phyloP scores from a whole-genome alignment of 1,139 yeast genomes.

The Zhuliangozyma parablackwelliae region DNA sequence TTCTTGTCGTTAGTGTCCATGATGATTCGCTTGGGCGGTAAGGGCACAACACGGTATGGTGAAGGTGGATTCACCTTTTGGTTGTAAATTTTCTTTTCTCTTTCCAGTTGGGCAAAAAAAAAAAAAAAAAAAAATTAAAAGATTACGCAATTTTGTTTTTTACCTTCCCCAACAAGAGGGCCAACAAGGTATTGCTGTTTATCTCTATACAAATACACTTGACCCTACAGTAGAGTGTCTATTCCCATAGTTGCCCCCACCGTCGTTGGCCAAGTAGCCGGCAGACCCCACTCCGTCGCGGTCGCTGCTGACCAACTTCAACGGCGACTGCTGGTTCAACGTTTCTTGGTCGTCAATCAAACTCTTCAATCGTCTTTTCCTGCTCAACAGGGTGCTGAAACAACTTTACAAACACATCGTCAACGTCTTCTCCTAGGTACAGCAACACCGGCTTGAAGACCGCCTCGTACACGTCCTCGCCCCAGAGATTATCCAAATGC shows the following conservation, averaged over 20 bases:
- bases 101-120: too few species aligned
- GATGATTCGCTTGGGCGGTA: too few species aligned
- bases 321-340: constrained; percentile 6
- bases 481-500: constrained; percentile 91
- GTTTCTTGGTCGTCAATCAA: constrained; percentile 6
- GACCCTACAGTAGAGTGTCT: constrained; percentile 3
- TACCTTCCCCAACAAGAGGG: too few species aligned
- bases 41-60: too few species aligned
- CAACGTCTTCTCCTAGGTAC: constrained; percentile 24
- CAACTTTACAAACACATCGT: constrained; percentile 8
- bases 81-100: too few species aligned
- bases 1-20: too few species aligned
- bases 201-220: constrained; percentile 2
- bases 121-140: too few species aligned
- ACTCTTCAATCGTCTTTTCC: constrained; percentile 10
- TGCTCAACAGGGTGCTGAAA: constrained; percentile 2
- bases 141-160: too few species aligned
- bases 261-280: neutral
- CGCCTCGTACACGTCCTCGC: constrained; percentile 53
- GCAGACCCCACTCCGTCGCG: neutral
- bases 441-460: constrained; percentile 45
- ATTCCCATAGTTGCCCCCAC: constrained; percentile 1
- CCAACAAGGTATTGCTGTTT: too few species aligned
- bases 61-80: too few species aligned
- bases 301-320: constrained; percentile 2